A percentile compares a stretch with the other conserved stretches of the same genome.
These are phyloP conservation scores for Trichopus zeylanicus DNA, from an alignment of 116 monocot genomes.

Conservation along the genomic window DNA sequence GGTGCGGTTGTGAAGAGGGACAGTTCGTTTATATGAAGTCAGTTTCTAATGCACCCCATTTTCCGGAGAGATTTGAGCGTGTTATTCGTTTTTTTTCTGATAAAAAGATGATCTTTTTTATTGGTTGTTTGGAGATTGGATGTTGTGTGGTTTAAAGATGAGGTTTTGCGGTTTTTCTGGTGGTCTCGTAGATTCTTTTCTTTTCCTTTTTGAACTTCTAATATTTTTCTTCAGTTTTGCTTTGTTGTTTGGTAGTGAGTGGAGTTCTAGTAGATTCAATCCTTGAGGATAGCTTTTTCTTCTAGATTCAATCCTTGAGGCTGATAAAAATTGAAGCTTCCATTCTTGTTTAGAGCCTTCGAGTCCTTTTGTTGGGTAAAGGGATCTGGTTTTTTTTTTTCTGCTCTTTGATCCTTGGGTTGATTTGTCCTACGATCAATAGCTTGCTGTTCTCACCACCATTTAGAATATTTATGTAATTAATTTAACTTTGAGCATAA, in stretches of 20 bases:
- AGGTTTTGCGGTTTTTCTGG: not conserved
- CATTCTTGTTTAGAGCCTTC: not conserved
- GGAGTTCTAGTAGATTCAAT: no score
- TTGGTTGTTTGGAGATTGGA: not conserved
- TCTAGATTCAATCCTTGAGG: not conserved
- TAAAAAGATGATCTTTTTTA: not conserved
- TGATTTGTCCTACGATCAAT: not conserved
- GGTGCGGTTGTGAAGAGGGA: not conserved
- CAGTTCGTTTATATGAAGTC: slow-evolving; percentile 1
- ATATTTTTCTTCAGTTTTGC: not conserved
- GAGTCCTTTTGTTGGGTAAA: not conserved
- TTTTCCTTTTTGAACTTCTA: not conserved
- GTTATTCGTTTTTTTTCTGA: not conserved
- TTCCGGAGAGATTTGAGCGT: not conserved
- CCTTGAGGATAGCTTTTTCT: not conserved
- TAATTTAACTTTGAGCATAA: not conserved
- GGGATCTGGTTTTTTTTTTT: not conserved
- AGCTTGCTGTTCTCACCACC: not conserved
- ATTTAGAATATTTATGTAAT: not conserved
- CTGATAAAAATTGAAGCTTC: not conserved
- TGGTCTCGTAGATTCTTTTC: not conserved
- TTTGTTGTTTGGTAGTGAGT: not conserved
- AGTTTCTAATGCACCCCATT: not conserved
- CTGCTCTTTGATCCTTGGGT: not conserved
- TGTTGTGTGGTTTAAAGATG: not conserved